Evolutionary conservation across 441 rosid genomes (phyloP).

Genomic region (Syzygium malaccense): DNA sequence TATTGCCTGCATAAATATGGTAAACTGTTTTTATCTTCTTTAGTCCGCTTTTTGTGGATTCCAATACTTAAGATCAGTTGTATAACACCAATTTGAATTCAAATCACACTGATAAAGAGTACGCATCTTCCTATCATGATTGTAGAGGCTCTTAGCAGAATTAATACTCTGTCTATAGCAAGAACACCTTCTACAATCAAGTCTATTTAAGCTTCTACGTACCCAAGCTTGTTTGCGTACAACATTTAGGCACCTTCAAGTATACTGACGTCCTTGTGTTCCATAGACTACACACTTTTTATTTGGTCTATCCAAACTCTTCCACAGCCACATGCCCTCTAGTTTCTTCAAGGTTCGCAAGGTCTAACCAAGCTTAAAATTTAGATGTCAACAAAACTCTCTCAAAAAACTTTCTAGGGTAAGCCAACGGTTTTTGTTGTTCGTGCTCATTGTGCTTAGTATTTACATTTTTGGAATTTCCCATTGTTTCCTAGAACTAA

Average conservation of each 20-base stretch:
- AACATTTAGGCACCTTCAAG: background rate
- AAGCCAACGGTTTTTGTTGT: too few species aligned
- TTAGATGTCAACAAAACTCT: too few species aligned
- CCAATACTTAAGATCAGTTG: background rate
- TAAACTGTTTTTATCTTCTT: background rate
- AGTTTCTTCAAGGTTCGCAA: background rate
- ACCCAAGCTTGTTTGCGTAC: background rate
- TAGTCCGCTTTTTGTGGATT: background rate
- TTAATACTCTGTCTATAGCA: background rate
- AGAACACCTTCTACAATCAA: background rate
- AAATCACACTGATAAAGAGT: background rate
- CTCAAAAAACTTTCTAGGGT: too few species aligned
- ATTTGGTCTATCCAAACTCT: background rate
- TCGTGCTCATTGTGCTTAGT: too few species aligned
- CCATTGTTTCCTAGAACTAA: too few species aligned
- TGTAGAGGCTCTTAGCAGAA: background rate
- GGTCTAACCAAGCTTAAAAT: too few species aligned
- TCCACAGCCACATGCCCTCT: background rate
- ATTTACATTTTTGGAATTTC: too few species aligned
- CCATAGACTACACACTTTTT: background rate
- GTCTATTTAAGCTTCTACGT: background rate
- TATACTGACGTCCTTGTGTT: background rate
- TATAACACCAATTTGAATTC: background rate
- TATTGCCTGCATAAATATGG: background rate
- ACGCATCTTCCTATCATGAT: background rate